phyloP scores from a whole-genome alignment of 2,329 filamentous ascomycete genomes.

The Exophiala aquamarina region DNA sequence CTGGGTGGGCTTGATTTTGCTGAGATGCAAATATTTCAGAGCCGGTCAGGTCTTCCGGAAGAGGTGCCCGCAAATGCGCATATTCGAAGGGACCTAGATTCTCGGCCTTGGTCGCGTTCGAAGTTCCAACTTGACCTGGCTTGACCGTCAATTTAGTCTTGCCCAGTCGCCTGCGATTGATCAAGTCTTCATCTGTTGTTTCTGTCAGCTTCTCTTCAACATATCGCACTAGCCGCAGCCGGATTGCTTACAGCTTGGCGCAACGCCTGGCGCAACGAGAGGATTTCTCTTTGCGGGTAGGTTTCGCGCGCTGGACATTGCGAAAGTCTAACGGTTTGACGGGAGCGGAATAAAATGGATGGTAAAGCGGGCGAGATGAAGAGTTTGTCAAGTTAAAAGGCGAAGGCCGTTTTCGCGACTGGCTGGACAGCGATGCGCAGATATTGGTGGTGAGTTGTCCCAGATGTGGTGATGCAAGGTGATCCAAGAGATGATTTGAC shows the following conservation, averaged over 20 bases:
- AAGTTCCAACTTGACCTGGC: conserved; percentile 69
- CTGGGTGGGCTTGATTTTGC: conserved; percentile 61
- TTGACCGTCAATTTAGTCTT: conserved; percentile 89
- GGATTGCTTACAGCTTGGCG: conserved; percentile 45
- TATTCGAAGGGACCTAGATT: conserved; percentile 89
- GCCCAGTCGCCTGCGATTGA: conserved; percentile 81
- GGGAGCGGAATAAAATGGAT: not conserved
- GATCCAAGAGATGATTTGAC: not conserved
- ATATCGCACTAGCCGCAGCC: not conserved
- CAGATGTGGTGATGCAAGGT: conserved; percentile 2
- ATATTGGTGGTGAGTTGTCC: conserved; percentile 9
- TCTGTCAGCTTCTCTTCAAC: conserved; percentile 11
- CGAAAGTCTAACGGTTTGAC: not conserved
- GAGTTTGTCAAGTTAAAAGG: no score
- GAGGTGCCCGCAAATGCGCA: conserved; percentile 85
- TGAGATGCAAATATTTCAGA: conserved; percentile 90
- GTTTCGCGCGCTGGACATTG: conserved; percentile 33
- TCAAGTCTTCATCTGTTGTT: conserved; percentile 66
- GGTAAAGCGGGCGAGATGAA: not conserved
- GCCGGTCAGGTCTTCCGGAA: conserved; percentile 81
- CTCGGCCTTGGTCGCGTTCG: conserved; percentile 69
- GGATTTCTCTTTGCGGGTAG: conserved; percentile 49
- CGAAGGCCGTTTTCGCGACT: not conserved
- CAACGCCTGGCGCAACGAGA: conserved; percentile 42
- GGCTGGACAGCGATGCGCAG: no score